Evolutionary conservation across 83 land plant genomes (phyloP).

Genomic region (Picea mariana): DNA sequence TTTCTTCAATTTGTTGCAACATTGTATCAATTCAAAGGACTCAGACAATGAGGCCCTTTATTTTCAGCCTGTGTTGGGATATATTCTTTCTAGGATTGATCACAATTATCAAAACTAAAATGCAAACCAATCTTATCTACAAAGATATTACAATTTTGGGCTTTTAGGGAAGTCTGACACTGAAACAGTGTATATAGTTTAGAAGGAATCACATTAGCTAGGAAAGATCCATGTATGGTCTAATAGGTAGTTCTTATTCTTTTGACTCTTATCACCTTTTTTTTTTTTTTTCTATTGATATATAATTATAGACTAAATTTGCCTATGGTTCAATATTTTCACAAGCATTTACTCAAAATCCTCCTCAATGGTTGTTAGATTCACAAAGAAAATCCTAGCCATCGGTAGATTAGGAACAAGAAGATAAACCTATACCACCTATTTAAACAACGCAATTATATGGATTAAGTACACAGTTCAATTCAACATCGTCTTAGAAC

Average conservation of each 20-base stretch:
- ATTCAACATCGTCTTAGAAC: conserved; percentile 35
- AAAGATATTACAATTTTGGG: conserved; percentile 94
- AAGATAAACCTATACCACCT: conserved; percentile 25
- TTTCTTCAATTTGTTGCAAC: conserved; percentile 60
- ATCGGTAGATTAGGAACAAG: conserved; percentile 26
- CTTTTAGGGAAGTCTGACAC: conserved; percentile 87
- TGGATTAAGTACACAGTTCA: conserved; percentile 32
- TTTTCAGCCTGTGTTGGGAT: conserved; percentile 82
- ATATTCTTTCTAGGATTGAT: conserved; percentile 88
- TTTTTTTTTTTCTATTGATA: neutral
- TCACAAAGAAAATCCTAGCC: conserved; percentile 20
- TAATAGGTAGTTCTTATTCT: conserved; percentile 23
- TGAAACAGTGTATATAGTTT: conserved; percentile 56
- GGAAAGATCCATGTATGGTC: conserved; percentile 31
- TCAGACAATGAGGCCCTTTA: conserved; percentile 94
- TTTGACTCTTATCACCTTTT: neutral
- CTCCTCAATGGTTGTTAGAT: conserved; percentile 47
- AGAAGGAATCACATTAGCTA: conserved; percentile 84
- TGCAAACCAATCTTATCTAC: conserved; percentile 77
- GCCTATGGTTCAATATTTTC: conserved; percentile 23
- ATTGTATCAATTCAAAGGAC: conserved; percentile 64
- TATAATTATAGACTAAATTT: neutral
- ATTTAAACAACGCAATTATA: conserved; percentile 26
- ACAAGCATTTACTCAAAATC: conserved; percentile 17
- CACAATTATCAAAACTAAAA: conserved; percentile 81